Evolutionary conservation across 345 rosid genomes (phyloP).

Genomic region (Murraya paniculata): DNA sequence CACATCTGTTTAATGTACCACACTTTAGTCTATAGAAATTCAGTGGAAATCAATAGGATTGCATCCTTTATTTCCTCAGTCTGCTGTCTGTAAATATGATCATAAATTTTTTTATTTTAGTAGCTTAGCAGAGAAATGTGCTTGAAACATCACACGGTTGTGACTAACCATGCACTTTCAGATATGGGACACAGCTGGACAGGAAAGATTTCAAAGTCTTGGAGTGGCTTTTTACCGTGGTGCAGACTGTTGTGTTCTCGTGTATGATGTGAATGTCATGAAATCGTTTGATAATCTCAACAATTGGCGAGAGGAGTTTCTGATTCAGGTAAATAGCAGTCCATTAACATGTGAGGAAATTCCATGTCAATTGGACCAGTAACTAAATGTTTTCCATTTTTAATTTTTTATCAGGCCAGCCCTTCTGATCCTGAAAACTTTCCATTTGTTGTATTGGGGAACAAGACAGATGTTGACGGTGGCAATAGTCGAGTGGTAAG

Average conservation of each 20-base stretch:
- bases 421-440: slow-evolving; percentile 87
- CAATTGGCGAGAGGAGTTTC: slow-evolving; percentile 89
- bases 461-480: slow-evolving; percentile 80
- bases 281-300: slow-evolving; percentile 87
- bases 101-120: neutral
- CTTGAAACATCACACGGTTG: neutral
- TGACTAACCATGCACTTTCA: slow-evolving; percentile 21
- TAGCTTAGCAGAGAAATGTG: neutral
- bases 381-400: neutral
- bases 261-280: slow-evolving; percentile 79
- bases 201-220: slow-evolving; percentile 86
- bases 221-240: slow-evolving; percentile 90
- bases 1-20: neutral
- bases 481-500: slow-evolving; percentile 90
- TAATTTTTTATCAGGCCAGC: slow-evolving; percentile 53
- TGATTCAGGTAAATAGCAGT: slow-evolving; percentile 55
- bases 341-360: neutral
- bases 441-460: slow-evolving; percentile 84
- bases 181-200: slow-evolving; percentile 97
- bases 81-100: no score
- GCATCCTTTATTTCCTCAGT: neutral
- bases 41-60: neutral
- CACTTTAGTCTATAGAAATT: neutral
- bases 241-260: slow-evolving; percentile 91
- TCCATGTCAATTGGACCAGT: neutral